These are phyloP conservation scores for Aschersonia sp. DNA, from an alignment of 2,329 filamentous ascomycete species.

Conservation along the genomic window DNA sequence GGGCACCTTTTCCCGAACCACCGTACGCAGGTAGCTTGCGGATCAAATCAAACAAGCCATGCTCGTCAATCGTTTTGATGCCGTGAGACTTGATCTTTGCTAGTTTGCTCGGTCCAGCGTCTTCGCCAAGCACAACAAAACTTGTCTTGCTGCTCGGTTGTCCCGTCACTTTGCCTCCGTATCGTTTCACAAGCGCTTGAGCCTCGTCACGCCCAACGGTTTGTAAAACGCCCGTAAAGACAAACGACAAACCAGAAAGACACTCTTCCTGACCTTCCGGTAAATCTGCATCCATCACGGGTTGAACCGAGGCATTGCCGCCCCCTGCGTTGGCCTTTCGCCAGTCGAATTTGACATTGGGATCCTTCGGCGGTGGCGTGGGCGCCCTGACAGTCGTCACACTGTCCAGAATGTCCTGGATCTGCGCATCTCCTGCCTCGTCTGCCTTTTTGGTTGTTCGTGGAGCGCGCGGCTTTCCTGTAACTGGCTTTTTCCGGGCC, in stretches of 20 bases:
- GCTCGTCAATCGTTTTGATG: constrained; percentile 87
- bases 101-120: constrained; percentile 88
- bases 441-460: constrained; percentile 50
- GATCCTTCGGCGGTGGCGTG: constrained; percentile 62
- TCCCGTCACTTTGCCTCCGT: constrained; percentile 80
- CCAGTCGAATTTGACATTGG: constrained; percentile 68
- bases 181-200: constrained; percentile 75
- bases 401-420: constrained; percentile 71
- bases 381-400: constrained; percentile 75
- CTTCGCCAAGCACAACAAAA: constrained; percentile 80
- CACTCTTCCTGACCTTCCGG: constrained; percentile 82
- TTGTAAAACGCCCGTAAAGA: constrained; percentile 83
- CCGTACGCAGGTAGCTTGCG: constrained; percentile 69
- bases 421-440: constrained; percentile 52
- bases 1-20: constrained; percentile 75
- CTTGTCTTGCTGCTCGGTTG: constrained; percentile 86
- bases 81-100: constrained; percentile 66
- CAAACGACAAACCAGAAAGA: constrained; percentile 76
- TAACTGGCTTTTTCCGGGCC: constrained; percentile 43
- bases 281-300: constrained; percentile 53
- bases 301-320: constrained; percentile 43
- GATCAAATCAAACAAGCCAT: constrained; percentile 82
- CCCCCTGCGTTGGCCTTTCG: constrained; percentile 43
- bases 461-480: constrained; percentile 43
- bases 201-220: constrained; percentile 74